Percentiles rank a stretch among this genome's conserved stretches.
phyloP scores from a whole-genome alignment of 805 yeast species.

The Candida insectorum region DNA sequence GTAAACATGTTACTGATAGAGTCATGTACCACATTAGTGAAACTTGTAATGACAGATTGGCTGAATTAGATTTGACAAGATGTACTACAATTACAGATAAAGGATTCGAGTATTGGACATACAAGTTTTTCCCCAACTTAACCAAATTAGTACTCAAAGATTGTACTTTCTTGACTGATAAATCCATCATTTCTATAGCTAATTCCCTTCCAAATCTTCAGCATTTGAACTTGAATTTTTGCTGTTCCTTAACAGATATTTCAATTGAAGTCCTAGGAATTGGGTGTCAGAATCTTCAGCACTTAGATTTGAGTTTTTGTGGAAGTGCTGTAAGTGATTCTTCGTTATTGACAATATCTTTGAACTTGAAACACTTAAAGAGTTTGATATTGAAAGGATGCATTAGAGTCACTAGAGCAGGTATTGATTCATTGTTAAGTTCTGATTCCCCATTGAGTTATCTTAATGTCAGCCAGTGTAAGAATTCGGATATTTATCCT shows the following conservation, averaged over 20 bases:
- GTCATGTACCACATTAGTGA: conserved; percentile 61
- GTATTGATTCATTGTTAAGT: conserved; percentile 63
- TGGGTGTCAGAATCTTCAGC: conserved; percentile 56
- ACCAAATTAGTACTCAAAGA: conserved; percentile 57
- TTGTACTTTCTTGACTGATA: conserved; percentile 71
- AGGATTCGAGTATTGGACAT: conserved; percentile 68
- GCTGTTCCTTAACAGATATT: conserved; percentile 71
- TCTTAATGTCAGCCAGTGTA: conserved; percentile 68
- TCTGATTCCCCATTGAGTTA: conserved; percentile 51
- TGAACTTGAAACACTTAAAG: conserved; percentile 48
- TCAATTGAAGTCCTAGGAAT: conserved; percentile 63
- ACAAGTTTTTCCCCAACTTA: conserved; percentile 51
- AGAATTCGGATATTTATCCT: conserved; percentile 61
- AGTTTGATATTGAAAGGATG: conserved; percentile 62
- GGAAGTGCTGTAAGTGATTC: conserved; percentile 79
- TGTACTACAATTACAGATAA: conserved; percentile 76
- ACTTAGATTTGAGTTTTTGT: conserved; percentile 65
- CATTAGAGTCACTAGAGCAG: conserved; percentile 72
- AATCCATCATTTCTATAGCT: conserved; percentile 58
- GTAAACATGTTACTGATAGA: conserved; percentile 70
- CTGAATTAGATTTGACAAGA: conserved; percentile 59
- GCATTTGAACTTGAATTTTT: conserved; percentile 61
- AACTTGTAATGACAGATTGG: conserved; percentile 55
- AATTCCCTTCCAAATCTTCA: conserved; percentile 57
- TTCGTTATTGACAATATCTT: conserved; percentile 57